Base-by-base conservation (phyloP, 768 basidiomycete genomes). In the Cystobasidium tubakii region DNA sequence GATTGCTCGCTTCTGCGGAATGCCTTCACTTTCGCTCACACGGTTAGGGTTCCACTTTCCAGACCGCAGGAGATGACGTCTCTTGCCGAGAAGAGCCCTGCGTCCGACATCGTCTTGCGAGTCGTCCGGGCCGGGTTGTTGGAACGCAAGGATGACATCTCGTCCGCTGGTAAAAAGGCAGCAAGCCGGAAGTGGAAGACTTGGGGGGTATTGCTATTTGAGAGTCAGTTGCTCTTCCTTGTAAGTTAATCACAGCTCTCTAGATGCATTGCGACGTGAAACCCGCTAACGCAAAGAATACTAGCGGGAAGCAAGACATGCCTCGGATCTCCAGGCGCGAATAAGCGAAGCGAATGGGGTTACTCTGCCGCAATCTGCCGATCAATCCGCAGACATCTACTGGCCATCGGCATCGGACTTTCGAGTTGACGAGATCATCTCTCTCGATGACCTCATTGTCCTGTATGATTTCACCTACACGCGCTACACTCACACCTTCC, bases 221-320 rank as follows among this genome's bases (percentile, higher is more conserved):
- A 87, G 29, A 93, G 92, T 3, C 95, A 97, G 78, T 84, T 99
- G 2, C 85, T 97, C 55, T 89, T 98, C 80, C 93, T 92, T 82
- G 78, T 79, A 29, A 73, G 78, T 76, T 25, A 10, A 0, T 9
- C 1, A 10, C 0, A 25, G 25, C 10, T n/a, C n/a, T n/a, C n/a
- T n/a, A n/a, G n/a, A n/a, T n/a, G n/a, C n/a, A n/a, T n/a, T n/a
- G n/a, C n/a, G n/a, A n/a, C n/a, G n/a, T n/a, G n/a, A n/a, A n/a
- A n/a, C n/a, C n/a, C n/a, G n/a, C n/a, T n/a, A n/a, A n/a, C n/a
- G n/a, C n/a, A n/a, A n/a, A n/a, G n/a, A n/a, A n/a, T 33, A 27
- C 50, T 62, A 77, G 77, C 74, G 76, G 65, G 77, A 77, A 36
- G 55, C 75, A 1, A 57, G 66, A 19, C 70, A 70, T 23, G 75